Base-by-base conservation (phyloP, 352 stramenopile species). In the Phytophthora sansomeana region DNA sequence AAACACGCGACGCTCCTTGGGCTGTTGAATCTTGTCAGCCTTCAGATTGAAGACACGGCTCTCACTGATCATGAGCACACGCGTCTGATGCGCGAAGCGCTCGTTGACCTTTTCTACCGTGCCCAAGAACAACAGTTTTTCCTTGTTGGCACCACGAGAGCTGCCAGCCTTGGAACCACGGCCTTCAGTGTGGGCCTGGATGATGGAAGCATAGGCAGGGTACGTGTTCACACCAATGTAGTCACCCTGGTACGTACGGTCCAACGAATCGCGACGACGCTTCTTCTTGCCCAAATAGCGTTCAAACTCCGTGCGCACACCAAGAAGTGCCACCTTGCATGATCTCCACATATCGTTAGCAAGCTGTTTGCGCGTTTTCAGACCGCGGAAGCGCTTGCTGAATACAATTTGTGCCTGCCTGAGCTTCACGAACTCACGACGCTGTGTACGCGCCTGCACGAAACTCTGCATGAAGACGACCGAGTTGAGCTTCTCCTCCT, bases 281-380 rank as follows among this genome's bases (percentile, higher is more conserved):
- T 93, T 93, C 72, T 95, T 95, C 80, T 93, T 85, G 61, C 85
- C 83, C 35, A 92, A 61, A 63, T 89, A 95, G 19, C 84, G 83
- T 76, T 95, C 87, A 46, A 95, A 95, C 56, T 93, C 87, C 6
- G 85, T 93, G 33, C 87, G 85, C 42, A 95, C 83, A 24, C 87
- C 87, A 17, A 95, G 67, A 39, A 93, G 67, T 24, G 81, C 87
- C 39, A 87, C 70, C 63, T 90, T 90, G 73, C 85, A 93, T 43
- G 80, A 85, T 46, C 63, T 69, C 82, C 81, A 92, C 76, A 91
- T 79, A 28, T 88, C 75, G 17, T 67, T 72, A 9, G 81, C 71
- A 47, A 95, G 78, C 58, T 91, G 70, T 69, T 91, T 89, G 57
- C 85, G 84, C 11, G 84, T 92, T 55, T 87, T 88, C 14, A 91